These are phyloP conservation scores for Alternaria sp. DNA, from an alignment of 2,329 filamentous ascomycete genomes.

Conservation along the genomic window DNA sequence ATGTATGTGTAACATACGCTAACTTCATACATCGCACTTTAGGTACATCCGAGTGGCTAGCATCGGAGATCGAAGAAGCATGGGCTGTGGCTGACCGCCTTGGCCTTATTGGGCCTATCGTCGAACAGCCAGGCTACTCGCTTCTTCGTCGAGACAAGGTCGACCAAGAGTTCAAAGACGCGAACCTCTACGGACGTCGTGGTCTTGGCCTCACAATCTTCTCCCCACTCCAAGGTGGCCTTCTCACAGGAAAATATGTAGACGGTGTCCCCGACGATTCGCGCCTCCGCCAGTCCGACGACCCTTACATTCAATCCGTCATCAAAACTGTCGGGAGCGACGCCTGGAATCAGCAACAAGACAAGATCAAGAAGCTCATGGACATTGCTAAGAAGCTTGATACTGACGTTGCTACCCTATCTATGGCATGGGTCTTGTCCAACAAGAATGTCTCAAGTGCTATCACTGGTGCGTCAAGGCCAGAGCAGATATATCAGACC, in stretches of 20 bases:
- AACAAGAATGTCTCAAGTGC: slow-evolving; percentile 43
- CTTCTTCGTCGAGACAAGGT: slow-evolving; percentile 66
- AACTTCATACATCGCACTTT: too few species aligned
- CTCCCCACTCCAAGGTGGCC: slow-evolving; percentile 64
- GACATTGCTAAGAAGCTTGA: slow-evolving; percentile 70
- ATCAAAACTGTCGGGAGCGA: slow-evolving; percentile 57
- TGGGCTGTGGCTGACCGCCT: slow-evolving; percentile 67
- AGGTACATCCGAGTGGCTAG: slow-evolving; percentile 65
- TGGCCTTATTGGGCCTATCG: slow-evolving; percentile 65
- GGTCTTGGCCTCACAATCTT: slow-evolving; percentile 65
- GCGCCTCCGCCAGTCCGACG: slow-evolving; percentile 64
- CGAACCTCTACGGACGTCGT: slow-evolving; percentile 61
- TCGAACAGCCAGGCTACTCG: slow-evolving; percentile 66
- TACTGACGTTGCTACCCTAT: slow-evolving; percentile 59
- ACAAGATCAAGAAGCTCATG: slow-evolving; percentile 61
- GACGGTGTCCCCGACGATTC: slow-evolving; percentile 67
- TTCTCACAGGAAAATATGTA: slow-evolving; percentile 71
- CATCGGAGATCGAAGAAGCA: slow-evolving; percentile 68
- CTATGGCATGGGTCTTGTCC: slow-evolving; percentile 49
- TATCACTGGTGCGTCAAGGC: slow-evolving; percentile 41
- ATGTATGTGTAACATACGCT: too few species aligned
- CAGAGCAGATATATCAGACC: slow-evolving; percentile 48
- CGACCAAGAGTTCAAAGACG: slow-evolving; percentile 66
- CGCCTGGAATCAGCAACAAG: slow-evolving; percentile 64
- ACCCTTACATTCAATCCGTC: slow-evolving; percentile 62